Evolutionary conservation across 2,329 filamentous ascomycete genomes (phyloP), one percentile per base, ranked within the genome.

Genomic region (Fusarium piperis): DNA sequence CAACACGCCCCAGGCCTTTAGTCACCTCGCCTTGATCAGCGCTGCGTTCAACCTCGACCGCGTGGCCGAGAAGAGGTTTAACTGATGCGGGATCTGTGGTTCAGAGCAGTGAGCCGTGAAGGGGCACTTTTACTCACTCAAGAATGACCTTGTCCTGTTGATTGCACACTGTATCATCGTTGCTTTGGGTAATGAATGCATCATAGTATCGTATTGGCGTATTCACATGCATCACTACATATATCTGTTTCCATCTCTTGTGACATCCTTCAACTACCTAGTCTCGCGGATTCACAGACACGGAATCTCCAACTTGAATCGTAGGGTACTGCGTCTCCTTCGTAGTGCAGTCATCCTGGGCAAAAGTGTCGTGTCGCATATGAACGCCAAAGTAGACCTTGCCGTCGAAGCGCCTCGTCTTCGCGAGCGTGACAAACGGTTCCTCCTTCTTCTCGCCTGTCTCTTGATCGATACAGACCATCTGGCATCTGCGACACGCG

Each of bases 341-440:
- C 20, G 67, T 73, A 18, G 18, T n/a, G 16, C 44, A 15, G 1
- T 48, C 39, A 9, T 33, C 38, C 12, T 65, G 33, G 4, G 12
- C 13, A 1, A 48, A 56, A 6, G 69, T 44, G n/a, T 82, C 77
- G 70, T 89, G 86, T 30, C 85, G 85, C 88, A 91, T 90, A 71
- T 99, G 95, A 65, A 92, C 90, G 6, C 96, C 96, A 83, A 99
- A 99, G 74, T 92, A 92, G 3, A 98, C 92, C 81, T 94, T 94
- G 2, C 94, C 94, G 58, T 93, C 90, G 70, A 94, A 90, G 63
- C 93, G 89, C 73, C 96, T 89, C 12, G 94, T 97, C 84, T 97
- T 97, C 2, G 93, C 92, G 65, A 99, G 83, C 1, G 94, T 98
- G 4, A 93, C 89, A 78, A 96, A 97, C 0, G 96, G 96, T 80